Evolutionary conservation across 176 grass and related monocot genomes (phyloP), one percentile per base, ranked within the genome.

Genomic region (Zoysia japonica): DNA sequence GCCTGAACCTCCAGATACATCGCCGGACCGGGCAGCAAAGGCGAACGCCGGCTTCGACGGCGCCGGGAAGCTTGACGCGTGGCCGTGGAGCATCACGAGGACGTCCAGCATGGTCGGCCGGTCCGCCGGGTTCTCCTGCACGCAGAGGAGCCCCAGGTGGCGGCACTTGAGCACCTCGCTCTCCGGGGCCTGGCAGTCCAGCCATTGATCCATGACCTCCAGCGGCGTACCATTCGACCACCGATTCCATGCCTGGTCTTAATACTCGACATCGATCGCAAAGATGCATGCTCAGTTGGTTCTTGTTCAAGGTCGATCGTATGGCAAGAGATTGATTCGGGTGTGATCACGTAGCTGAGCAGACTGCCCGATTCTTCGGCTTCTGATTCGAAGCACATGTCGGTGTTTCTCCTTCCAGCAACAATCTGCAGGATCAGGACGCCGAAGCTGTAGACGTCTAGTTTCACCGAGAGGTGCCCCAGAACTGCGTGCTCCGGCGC

Each of bases 381-480:
- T 0, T 1, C n/a, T 3, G 52, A 38, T 8, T 76, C 47, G 3
- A 76, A 78, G 47, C 69, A 71, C 9, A 15, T 12, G 5, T 78
- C 67, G 0, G 68, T 73, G 9, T 83, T 89, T 2, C 37, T 77
- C 39, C 72, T 64, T 0, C 82, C 82, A 0, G 72, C 85, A 2
- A 89, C 6, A 45, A 85, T 65, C 60, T 89, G 77, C 6, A 89
- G 57, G n/a, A 85, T n/a, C 0, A 81, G 49, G 14, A 89, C 72
- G 3, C 82, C 70, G 14, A 85, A 72, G 59, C 83, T 90, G 80
- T 79, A 83, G 0, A 83, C 76, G 46, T 90, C 79, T 1, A 68
- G 45, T 40, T 86, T 86, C 36, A 69, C 49, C 5, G 79, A 86
- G 12, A 86, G 13, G 17, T 77, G 87, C 1, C 74, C 83, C 3